phyloP scores from a whole-genome alignment of 148 eudicot genomes.

The Camellia japonica region DNA sequence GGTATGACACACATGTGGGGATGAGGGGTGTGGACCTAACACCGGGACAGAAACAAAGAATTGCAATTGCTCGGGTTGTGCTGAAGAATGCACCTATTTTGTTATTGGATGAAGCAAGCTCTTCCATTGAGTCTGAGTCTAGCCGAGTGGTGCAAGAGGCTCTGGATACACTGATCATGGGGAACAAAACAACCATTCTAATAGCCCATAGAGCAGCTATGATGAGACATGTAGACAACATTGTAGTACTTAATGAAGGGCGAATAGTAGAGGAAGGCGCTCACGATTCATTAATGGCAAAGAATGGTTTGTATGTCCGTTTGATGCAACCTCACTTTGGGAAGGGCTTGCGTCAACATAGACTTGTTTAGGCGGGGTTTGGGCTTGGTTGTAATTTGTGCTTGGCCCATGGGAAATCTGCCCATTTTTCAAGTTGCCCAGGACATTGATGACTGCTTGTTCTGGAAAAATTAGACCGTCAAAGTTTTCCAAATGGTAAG shows the following conservation, averaged over 20 bases:
- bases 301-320: slow-evolving; percentile 82
- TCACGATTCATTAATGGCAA: slow-evolving; percentile 70
- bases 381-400: slow-evolving; percentile 27
- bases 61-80: slow-evolving; percentile 93
- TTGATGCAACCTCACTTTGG: slow-evolving; percentile 96
- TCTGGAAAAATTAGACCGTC: neutral
- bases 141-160: slow-evolving; percentile 98
- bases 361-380: slow-evolving; percentile 38
- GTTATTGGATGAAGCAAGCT: slow-evolving; percentile 93
- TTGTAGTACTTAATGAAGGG: slow-evolving; percentile 94
- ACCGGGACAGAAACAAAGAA: slow-evolving; percentile 94
- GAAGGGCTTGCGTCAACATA: slow-evolving; percentile 85
- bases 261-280: slow-evolving; percentile 90
- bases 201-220: slow-evolving; percentile 94
- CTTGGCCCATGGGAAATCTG: slow-evolving; percentile 10
- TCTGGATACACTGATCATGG: slow-evolving; percentile 89
- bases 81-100: slow-evolving; percentile 93
- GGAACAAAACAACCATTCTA: slow-evolving; percentile 87
- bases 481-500: neutral
- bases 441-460: neutral
- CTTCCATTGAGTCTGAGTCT: slow-evolving; percentile 94
- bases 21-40: slow-evolving; percentile 98
- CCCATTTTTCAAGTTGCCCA: neutral
- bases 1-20: slow-evolving; percentile 96
- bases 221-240: slow-evolving; percentile 97